These are phyloP conservation scores for Fusarium mangiferae DNA, from an alignment of 2,329 filamentous ascomycete genomes.

Conservation along the genomic window DNA sequence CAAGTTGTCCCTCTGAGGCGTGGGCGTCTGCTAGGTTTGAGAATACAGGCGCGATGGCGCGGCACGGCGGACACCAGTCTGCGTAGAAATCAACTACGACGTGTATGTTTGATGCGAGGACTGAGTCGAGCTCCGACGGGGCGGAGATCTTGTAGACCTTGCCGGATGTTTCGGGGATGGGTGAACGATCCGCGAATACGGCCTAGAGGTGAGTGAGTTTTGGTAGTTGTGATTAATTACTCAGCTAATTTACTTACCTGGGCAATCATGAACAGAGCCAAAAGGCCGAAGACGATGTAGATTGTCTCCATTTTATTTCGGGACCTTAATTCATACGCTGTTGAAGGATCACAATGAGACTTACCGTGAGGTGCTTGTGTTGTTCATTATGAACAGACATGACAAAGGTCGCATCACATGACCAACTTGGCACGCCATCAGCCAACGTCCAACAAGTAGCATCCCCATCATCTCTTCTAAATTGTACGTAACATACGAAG, in stretches of 20 bases:
- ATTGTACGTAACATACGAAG: too few species aligned
- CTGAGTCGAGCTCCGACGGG: slow-evolving; percentile 41
- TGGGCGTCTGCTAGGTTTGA: slow-evolving; percentile 39
- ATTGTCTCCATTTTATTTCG: slow-evolving; percentile 30
- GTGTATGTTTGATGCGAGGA: slow-evolving; percentile 57
- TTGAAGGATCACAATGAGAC: neutral
- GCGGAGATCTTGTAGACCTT: slow-evolving; percentile 50
- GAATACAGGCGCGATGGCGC: slow-evolving; percentile 81
- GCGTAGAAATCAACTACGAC: slow-evolving; percentile 88
- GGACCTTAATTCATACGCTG: too few species aligned
- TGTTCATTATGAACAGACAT: neutral
- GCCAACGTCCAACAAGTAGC: neutral
- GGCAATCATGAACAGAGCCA: slow-evolving; percentile 26
- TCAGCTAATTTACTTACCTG: slow-evolving; percentile 7
- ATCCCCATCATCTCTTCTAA: neutral
- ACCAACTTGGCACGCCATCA: neutral
- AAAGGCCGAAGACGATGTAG: slow-evolving; percentile 33
- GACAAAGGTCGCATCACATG: slow-evolving; percentile 14
- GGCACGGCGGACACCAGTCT: slow-evolving; percentile 93
- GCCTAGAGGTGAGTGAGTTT: slow-evolving; percentile 18
- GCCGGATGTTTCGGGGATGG: slow-evolving; percentile 54
- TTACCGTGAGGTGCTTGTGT: neutral
- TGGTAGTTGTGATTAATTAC: neutral
- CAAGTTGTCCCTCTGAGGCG: slow-evolving; percentile 59
- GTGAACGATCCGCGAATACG: slow-evolving; percentile 39